phyloP scores from a whole-genome alignment of 2,329 filamentous ascomycete genomes.

The Stachybotrys echinatus region DNA sequence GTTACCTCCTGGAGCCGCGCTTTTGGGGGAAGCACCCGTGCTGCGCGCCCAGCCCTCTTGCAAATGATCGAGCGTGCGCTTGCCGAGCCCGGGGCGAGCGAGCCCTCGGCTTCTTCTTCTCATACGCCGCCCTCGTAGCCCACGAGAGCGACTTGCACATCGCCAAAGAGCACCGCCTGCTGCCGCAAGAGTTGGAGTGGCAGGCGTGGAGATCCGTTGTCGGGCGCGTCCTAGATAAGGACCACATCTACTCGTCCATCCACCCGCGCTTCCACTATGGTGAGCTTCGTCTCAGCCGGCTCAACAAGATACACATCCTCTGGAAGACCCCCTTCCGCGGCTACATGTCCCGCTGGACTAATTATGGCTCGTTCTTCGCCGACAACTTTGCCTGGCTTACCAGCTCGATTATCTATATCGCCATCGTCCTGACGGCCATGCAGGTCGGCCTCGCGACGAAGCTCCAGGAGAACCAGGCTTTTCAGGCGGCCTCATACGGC shows the following conservation, averaged over 20 bases:
- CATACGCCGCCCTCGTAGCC: slow-evolving; percentile 25
- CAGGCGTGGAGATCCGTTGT: slow-evolving; percentile 24
- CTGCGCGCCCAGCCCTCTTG: not conserved
- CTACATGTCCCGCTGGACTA: not conserved
- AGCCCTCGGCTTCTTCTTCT: slow-evolving; percentile 20
- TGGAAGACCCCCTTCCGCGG: slow-evolving; percentile 7
- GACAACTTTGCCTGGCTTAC: slow-evolving; percentile 35
- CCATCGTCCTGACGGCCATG: slow-evolving; percentile 39
- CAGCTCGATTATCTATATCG: slow-evolving; percentile 31
- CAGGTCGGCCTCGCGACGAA: slow-evolving; percentile 34
- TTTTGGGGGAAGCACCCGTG: slow-evolving; percentile 12
- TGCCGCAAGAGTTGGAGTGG: slow-evolving; percentile 29
- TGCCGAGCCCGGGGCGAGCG: not conserved
- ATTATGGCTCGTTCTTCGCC: not conserved
- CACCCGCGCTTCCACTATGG: slow-evolving; percentile 33
- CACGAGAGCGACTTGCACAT: slow-evolving; percentile 30
- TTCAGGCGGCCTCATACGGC: slow-evolving; percentile 35
- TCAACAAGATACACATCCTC: slow-evolving; percentile 36
- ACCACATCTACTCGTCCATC: slow-evolving; percentile 23
- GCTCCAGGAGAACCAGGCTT: slow-evolving; percentile 23
- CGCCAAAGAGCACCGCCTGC: slow-evolving; percentile 21
- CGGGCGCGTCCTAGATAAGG: slow-evolving; percentile 17
- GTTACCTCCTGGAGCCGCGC: slow-evolving; percentile 17
- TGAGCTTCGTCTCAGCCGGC: slow-evolving; percentile 33
- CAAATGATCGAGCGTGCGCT: not conserved